Evolutionary conservation across 345 rosid genomes (phyloP), one percentile per base, ranked within the genome.

Genomic region (Eucalyptus sp.): DNA sequence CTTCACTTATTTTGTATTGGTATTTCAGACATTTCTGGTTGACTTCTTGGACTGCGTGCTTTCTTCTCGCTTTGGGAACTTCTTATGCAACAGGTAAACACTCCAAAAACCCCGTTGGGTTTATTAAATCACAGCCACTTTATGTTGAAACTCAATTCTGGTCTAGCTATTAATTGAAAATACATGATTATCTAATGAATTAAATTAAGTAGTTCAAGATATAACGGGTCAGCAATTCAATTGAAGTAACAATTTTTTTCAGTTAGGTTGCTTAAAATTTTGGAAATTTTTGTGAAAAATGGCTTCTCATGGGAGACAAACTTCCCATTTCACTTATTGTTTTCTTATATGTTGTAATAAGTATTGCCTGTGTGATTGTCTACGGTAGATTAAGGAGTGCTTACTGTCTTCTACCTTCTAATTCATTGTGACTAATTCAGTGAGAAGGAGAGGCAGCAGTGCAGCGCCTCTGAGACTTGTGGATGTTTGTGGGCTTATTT

Each of bases 31-130:
- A 89, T 98, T 98, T 91, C 91, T 98, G 93, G 99, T 97, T 90
- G 99, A 98, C 88, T 94, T 98, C 91, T 90, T 94, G 95, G 99
- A 98, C 91, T 92, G 92, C 90, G 92, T 97, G 91, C 96, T 97
- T 91, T 98, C 99, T 71, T 92, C 96, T 90, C 99, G 99, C 88
- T 98, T 98, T 88, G 99, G 99, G 85, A 97, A 98, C 93, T 98
- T 98, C 92, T 92, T 98, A 89, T 96, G 98, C 93, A 97, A 98
- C 88, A 97, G 98, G 99, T 90, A 86, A 76, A 43, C 49, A 33
- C 49, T 52, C 84, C 48, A 41, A 41, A 76, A 76, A 20, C 48
- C 20, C 48, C 1, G 15, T 43, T 41, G 9, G 48, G 13, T 76
- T 76, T 76, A 37, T 20, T 76, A 20, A 76, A 76, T 76, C 83